phyloP scores from a whole-genome alignment of 345 rosid genomes.

The Populus deltoides region DNA sequence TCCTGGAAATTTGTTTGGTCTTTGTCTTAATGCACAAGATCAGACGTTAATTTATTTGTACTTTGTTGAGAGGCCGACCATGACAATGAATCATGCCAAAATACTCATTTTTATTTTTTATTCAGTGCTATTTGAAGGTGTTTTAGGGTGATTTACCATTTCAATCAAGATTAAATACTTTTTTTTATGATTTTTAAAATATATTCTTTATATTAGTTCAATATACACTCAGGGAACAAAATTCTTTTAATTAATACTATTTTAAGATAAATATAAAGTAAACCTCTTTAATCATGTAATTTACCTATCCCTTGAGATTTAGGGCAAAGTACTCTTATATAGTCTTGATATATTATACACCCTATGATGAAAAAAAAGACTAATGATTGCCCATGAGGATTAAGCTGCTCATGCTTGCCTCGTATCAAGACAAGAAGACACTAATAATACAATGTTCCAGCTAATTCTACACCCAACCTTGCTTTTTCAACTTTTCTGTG shows the following conservation, averaged over 20 bases:
- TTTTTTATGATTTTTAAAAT: no score
- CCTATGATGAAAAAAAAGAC: neutral
- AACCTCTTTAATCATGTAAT: no score
- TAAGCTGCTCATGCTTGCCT: neutral
- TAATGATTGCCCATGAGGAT: neutral
- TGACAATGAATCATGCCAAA: neutral
- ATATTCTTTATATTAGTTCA: no score
- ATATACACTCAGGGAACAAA: no score
- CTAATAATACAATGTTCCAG: neutral
- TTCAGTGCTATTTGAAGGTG: neutral
- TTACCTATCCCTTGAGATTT: no score
- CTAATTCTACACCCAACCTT: slow-evolving; percentile 13
- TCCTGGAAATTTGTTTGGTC: neutral
- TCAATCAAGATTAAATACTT: no score
- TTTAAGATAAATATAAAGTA: no score
- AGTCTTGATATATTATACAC: neutral
- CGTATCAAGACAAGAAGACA: slow-evolving; percentile 33
- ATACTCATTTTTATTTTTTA: neutral
- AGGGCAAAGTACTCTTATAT: no score
- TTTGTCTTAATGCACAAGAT: slow-evolving; percentile 6
- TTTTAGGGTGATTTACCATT: neutral
- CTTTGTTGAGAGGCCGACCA: neutral
- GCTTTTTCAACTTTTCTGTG: neutral
- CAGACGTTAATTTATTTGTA: neutral
- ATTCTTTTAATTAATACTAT: no score